Evolutionary conservation across 331 rosid genomes (phyloP), one percentile per base, ranked within the genome.

Genomic region (Spiraea crenata): DNA sequence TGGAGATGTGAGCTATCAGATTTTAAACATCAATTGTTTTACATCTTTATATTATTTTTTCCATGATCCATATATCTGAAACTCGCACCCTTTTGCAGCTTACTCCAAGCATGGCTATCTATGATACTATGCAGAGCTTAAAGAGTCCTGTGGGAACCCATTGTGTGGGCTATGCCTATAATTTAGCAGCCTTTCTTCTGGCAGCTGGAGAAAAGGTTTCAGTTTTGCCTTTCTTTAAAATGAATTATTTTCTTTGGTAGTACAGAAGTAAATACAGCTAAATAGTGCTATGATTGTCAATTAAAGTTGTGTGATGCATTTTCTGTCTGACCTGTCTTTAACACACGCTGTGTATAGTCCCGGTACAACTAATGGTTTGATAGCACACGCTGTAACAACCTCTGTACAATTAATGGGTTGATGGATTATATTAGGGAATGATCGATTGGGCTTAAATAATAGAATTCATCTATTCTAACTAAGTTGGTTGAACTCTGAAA

Each of bases 41-140:
- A 44, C 59, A 57, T 78, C 51, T 61, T 60, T 51, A 31, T 69
- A 48, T 71, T 76, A 31, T 52, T 52, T 66, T 34, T 67, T 81
- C 49, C 40, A 58, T 72, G 46, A 65, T 52, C 68, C 48, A 12
- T 51, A 60, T 81, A 45, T 57, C 51, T 67, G 75, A 78, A 46
- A 35, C 65, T 70, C 77, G 60, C 64, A 9, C 72, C 59, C 52
- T 69, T 83, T 82, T 90, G 87, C 93, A 93, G 96, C 88, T 93
- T 84, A 89, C 97, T 41, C 97, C 99, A 20, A 82, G 88, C 82
- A 6, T 93, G 91, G 83, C 99, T 79, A 82, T 93, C 69, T 93
- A 82, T 74, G 99, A 93, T 71, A 91, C 96, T 44, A 91, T 93
- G 97, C 92, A 86, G 75, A 93, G 96, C 88, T 83, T 95, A 83